Conservation (phyloP, 495 filamentous ascomycete species). For the Aspergillus ostianus region DNA sequence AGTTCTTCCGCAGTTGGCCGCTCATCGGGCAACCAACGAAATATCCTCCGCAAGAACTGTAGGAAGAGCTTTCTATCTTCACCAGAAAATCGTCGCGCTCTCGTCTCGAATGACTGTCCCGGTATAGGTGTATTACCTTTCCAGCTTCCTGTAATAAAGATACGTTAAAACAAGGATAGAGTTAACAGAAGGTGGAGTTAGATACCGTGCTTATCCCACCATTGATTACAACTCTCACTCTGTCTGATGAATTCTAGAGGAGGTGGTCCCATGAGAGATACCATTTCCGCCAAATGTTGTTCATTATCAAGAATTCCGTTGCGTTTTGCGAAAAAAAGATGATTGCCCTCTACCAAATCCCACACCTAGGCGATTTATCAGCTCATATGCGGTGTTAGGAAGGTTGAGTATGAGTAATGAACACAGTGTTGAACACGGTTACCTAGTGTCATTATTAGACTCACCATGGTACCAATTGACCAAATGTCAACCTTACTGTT, state of each 20-base stretch:
- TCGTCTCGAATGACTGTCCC: conserved; percentile 20
- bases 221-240: conserved; percentile 24
- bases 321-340: conserved; percentile 21
- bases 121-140: conserved; percentile 25
- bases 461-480: conserved; percentile 37
- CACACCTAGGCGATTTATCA: conserved; percentile 15
- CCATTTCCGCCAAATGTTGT: conserved; percentile 37
- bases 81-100: conserved; percentile 15
- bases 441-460: neutral
- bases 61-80: conserved; percentile 30
- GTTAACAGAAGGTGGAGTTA: neutral
- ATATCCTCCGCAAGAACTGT: conserved; percentile 29
- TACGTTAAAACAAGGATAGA: neutral
- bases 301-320: conserved; percentile 23
- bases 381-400: conserved; percentile 1
- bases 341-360: conserved; percentile 17
- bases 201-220: conserved; percentile 30
- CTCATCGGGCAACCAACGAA: conserved; percentile 36
- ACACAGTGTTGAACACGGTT: no score
- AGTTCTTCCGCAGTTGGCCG: conserved; percentile 35
- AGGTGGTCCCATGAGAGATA: conserved; percentile 32
- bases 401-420: conserved; percentile 5
- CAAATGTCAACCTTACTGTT: conserved; percentile 39
- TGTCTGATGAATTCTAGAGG: conserved; percentile 30
- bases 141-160: conserved; percentile 22